These are phyloP conservation scores for Fistulifera solaris DNA, from an alignment of 108 stramenopile species.

Conservation along the genomic window DNA sequence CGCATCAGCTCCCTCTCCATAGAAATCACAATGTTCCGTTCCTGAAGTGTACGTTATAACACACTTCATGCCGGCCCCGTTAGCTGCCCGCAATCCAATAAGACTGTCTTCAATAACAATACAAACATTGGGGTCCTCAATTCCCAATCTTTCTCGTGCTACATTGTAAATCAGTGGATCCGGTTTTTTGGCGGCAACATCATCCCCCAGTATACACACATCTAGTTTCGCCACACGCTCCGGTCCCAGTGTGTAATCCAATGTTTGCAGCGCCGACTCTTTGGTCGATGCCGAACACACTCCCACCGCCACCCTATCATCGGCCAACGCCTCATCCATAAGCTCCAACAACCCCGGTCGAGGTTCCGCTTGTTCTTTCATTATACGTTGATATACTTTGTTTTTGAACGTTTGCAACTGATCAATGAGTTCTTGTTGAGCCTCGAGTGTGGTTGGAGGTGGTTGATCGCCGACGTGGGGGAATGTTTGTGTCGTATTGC, in stretches of 20 bases:
- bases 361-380: slow-evolving; percentile 59
- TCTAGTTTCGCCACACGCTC: slow-evolving; percentile 60
- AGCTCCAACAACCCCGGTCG: slow-evolving; percentile 76
- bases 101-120: slow-evolving; percentile 85
- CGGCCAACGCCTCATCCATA: slow-evolving; percentile 82
- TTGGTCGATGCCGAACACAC: slow-evolving; percentile 87
- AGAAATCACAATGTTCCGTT: slow-evolving; percentile 72
- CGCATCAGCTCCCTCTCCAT: slow-evolving; percentile 67
- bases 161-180: slow-evolving; percentile 79
- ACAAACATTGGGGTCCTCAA: slow-evolving; percentile 42
- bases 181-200: slow-evolving; percentile 79
- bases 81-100: slow-evolving; percentile 81
- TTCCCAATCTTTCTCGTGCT: slow-evolving; percentile 56
- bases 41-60: slow-evolving; percentile 79
- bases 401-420: slow-evolving; percentile 78
- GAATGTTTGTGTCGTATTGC: slow-evolving; percentile 30
- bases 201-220: slow-evolving; percentile 83
- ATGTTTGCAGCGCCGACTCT: slow-evolving; percentile 69
- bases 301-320: slow-evolving; percentile 70
- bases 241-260: slow-evolving; percentile 66
- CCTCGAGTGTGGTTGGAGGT: slow-evolving; percentile 45
- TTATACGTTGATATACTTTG: slow-evolving; percentile 62
- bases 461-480: slow-evolving; percentile 15
- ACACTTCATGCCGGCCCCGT: slow-evolving; percentile 82
- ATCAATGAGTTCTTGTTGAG: slow-evolving; percentile 64